Conservation (phyloP, 371 early-diverging fungal genomes). For the Fennellomyces sp. region DNA sequence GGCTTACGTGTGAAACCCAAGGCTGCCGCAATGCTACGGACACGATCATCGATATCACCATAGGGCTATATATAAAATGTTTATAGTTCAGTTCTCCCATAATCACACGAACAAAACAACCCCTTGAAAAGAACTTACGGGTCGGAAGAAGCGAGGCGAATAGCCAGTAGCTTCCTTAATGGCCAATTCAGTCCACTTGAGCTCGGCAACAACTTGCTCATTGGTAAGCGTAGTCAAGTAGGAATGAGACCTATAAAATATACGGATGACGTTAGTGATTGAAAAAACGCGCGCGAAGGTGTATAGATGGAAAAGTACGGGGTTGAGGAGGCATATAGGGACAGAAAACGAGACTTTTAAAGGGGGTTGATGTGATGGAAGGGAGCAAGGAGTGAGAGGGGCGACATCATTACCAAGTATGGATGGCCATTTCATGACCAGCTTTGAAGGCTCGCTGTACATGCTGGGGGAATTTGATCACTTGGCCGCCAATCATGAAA, state of each 20-base stretch:
- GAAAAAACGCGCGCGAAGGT: conserved; percentile 1
- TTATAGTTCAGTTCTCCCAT: background rate
- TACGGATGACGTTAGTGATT: conserved; percentile 21
- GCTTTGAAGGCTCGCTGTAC: conserved; percentile 49
- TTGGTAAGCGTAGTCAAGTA: conserved; percentile 63
- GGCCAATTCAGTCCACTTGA: conserved; percentile 68
- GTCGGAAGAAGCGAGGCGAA: conserved; percentile 49
- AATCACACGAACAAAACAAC: background rate
- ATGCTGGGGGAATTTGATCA: conserved; percentile 53
- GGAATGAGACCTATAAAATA: conserved; percentile 60
- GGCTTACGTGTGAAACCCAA: conserved; percentile 53
- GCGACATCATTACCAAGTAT: conserved; percentile 37
- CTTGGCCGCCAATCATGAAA: conserved; percentile 67
- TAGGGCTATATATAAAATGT: conserved; percentile 41
- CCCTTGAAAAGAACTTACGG: conserved; percentile 26
- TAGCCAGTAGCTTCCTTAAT: conserved; percentile 67
- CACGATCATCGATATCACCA: conserved; percentile 72
- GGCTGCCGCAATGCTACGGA: conserved; percentile 59
- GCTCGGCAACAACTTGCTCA: conserved; percentile 73
- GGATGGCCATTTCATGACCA: conserved; percentile 58
- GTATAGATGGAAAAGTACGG: background rate
- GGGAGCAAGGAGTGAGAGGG: background rate
- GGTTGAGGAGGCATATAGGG: background rate
- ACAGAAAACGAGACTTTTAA: conserved; percentile 1
- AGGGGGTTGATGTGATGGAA: background rate